Evolutionary conservation across 2,329 filamentous ascomycete species (phyloP), one percentile per base, ranked within the genome.

Genomic region (Drechslerella coelobrocha): DNA sequence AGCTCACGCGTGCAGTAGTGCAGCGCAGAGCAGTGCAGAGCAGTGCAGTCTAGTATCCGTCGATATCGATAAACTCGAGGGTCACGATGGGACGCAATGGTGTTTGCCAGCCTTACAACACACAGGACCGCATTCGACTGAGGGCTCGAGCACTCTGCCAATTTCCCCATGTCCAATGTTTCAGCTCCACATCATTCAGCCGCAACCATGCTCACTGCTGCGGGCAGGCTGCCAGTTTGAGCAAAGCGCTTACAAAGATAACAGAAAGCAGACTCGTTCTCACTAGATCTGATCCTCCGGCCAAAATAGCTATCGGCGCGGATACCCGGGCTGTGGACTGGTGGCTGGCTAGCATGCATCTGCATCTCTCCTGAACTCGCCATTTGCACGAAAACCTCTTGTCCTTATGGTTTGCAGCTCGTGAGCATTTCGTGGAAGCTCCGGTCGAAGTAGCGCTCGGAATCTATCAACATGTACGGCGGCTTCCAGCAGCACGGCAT

Each of bases 121-220:
- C 29, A 31, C 29, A 41, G 8, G 14, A 17, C 5, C 65, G n/a
- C n/a, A n/a, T n/a, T n/a, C n/a, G n/a, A n/a, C 43, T n/a, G 19
- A 57, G 51, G 65, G 65, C 65, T 61, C 52, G 65, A 69, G 65
- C 65, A 43, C 24, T n/a, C 29, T 29, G 41, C 43, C 57, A 69
- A 69, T 69, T 69, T 69, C 56, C 56, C 65, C 17, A 41, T 45
- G 41, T 21, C 41, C 5, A n/a, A 50, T 59, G 65, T 69, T 69
- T 69, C 65, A 69, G 65, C 57, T 69, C 27, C 51, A 51, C 57
- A 43, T 66, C 57, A 51, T 71, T 71, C 66, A 71, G 66, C 66
- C 66, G 66, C 66, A 71, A 27, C 6, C 39, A 50, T 63, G 41
- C 10, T 17, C 29, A 7, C 7, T 34, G 12, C 12, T 4, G 12